A percentile compares a stretch with the other conserved stretches of the same genome.
These are phyloP conservation scores for Eucalyptus urophylla DNA, from an alignment of 345 rosid genomes.

Conservation along the genomic window DNA sequence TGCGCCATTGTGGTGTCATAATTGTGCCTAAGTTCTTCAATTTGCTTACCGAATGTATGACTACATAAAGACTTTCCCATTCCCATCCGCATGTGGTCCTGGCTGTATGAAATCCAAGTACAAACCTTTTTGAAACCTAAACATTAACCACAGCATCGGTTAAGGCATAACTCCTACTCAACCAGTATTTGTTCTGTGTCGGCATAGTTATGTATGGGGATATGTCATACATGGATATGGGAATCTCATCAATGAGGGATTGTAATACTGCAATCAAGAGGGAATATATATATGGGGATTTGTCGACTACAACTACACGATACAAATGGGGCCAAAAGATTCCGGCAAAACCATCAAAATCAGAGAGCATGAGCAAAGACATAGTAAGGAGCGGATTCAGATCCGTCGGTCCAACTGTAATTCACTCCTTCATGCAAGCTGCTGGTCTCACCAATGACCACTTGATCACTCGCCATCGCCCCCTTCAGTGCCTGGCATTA, in stretches of 20 bases:
- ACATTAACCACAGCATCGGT: background rate
- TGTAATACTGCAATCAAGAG: constrained; percentile 6
- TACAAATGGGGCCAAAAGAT: constrained; percentile 47
- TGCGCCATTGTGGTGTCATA: constrained; percentile 64
- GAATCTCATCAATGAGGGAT: background rate
- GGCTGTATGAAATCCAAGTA: background rate
- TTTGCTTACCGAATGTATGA: background rate
- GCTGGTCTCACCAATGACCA: constrained; percentile 57
- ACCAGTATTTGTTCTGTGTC: background rate
- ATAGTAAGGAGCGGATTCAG: constrained; percentile 51
- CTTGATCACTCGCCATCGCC: constrained; percentile 30
- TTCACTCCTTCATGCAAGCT: constrained; percentile 57
- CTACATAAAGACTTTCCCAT: background rate
- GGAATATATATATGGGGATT: constrained; percentile 41
- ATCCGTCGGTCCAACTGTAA: constrained; percentile 42
- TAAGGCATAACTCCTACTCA: background rate
- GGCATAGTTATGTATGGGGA: background rate
- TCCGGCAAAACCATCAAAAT: constrained; percentile 54
- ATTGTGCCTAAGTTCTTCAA: constrained; percentile 57
- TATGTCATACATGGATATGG: background rate
- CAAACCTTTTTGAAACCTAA: background rate
- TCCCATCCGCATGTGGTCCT: background rate
- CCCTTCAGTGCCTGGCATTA: constrained; percentile 10
- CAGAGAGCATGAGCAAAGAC: constrained; percentile 55
- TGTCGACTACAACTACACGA: constrained; percentile 27